phyloP scores from a whole-genome alignment of 2,329 filamentous ascomycete species.

The Cladosporium cucumerinum region DNA sequence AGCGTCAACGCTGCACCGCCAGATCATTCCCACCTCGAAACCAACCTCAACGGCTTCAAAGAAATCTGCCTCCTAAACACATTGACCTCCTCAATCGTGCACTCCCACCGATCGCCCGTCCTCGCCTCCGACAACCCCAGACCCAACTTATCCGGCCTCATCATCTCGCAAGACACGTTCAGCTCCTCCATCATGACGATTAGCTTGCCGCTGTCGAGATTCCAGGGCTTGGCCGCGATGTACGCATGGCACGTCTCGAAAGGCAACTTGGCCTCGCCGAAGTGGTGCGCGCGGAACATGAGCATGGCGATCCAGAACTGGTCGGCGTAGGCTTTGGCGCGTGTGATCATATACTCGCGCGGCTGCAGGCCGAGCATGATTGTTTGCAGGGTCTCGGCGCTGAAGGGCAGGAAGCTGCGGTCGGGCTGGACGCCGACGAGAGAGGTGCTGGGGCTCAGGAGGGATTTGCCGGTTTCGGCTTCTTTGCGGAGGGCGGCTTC shows the following conservation, averaged over 20 bases:
- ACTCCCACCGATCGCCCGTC: constrained; percentile 48
- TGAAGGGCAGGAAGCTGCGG: constrained; percentile 48
- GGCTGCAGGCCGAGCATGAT: constrained; percentile 47
- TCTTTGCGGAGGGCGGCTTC: constrained; percentile 60
- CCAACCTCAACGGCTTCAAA: constrained; percentile 39
- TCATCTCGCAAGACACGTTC: constrained; percentile 22
- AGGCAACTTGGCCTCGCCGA: constrained; percentile 51
- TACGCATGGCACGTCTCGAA: constrained; percentile 40
- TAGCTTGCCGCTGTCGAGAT: not conserved
- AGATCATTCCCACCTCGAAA: constrained; percentile 22
- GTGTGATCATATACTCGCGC: constrained; percentile 43
- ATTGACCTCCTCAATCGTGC: constrained; percentile 38
- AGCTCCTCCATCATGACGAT: constrained; percentile 25
- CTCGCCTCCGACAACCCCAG: constrained; percentile 20
- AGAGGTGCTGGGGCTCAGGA: constrained; percentile 30
- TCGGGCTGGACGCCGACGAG: constrained; percentile 19
- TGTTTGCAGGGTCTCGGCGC: constrained; percentile 44
- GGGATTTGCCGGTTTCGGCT: constrained; percentile 42
- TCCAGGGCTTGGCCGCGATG: constrained; percentile 23
- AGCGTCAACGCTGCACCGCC: not conserved
- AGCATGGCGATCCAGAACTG: constrained; percentile 53
- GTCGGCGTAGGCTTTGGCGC: constrained; percentile 34
- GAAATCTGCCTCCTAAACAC: constrained; percentile 32
- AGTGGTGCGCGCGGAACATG: constrained; percentile 57
- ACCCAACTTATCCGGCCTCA: constrained; percentile 17